Evolutionary conservation across 2,329 filamentous ascomycete species (phyloP).

Genomic region (Rhexocercosporidium sp.): DNA sequence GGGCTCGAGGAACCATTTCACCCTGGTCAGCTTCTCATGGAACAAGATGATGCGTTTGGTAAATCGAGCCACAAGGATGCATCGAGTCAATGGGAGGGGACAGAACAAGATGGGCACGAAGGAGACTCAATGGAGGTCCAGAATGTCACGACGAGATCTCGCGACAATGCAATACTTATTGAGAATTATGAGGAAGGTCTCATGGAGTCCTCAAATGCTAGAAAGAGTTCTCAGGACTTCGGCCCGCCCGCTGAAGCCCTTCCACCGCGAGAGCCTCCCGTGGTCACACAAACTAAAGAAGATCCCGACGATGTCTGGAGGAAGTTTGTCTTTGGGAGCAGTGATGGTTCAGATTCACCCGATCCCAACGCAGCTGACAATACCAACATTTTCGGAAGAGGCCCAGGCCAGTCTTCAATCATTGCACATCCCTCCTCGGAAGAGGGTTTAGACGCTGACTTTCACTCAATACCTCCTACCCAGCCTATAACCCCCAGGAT

Average conservation of each 20-base stretch:
- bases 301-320: conserved; percentile 36
- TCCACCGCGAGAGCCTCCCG: not conserved
- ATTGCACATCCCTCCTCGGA: conserved; percentile 5
- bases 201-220: not conserved
- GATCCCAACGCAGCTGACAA: not conserved
- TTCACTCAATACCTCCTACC: not conserved
- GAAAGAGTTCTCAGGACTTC: not conserved
- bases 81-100: not conserved
- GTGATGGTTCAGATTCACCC: conserved; percentile 18
- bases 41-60: not conserved
- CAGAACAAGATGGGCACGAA: not conserved
- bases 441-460: not conserved
- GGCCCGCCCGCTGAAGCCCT: not conserved
- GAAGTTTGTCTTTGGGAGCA: conserved; percentile 38
- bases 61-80: not conserved
- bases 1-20: conserved; percentile 11
- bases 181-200: not conserved
- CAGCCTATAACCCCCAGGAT: not conserved
- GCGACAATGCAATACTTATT: no score
- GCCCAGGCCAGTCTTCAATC: not conserved
- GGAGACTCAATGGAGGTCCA: not conserved
- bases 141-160: not conserved
- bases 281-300: conserved; percentile 1
- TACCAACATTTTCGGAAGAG: not conserved
- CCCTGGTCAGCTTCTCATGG: not conserved